Evolutionary conservation across 352 stramenopile species (phyloP), one percentile per base, ranked within the genome.

Genomic region (Phytophthora sansomeana): DNA sequence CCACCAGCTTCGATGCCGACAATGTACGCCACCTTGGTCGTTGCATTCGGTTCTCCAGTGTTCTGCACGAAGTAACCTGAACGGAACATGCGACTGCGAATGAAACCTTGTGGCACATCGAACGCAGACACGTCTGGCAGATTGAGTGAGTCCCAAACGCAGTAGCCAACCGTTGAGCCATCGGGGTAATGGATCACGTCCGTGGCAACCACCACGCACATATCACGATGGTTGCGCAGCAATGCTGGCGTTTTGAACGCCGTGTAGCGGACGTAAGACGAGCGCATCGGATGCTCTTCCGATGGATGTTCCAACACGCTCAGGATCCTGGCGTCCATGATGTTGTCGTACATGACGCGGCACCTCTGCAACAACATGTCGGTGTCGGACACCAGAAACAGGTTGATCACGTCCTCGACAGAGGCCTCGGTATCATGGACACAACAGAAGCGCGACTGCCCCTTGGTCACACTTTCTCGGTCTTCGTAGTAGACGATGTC

Each of bases 61-160:
- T 74, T 81, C n/a, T 78, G 65, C 10, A 81, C 66, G 43, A 74
- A 78, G 58, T 74, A 78, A 14, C 73, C 73, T 14, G 73, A 81
- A 8, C 73, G 69, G 43, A 73, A 74, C 69, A 78, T 78, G 38
- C 69, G 69, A 46, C 64, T 78, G 53, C 69, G 73, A 21, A 71
- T 74, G 47, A 78, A 76, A 7, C 66, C 69, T 35, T 66, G 64
- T 24, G 73, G 73, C 19, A 81, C 66, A 47, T 81, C 73, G 51
- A 75, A 75, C 33, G 60, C 57, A 0, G 69, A 73, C 33, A 76
- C 48, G 10, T 78, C 62, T 4, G 72, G 66, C n/a, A 78, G 47
- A 38, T 73, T 69, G 28, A 83, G 72, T 38, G 75, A 80, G 48
- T 80, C 75, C 72, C 72, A 83, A 17, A 83, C 72, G 38, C 75